phyloP scores from a whole-genome alignment of 805 yeast species.

The Limtongia smithiae region DNA sequence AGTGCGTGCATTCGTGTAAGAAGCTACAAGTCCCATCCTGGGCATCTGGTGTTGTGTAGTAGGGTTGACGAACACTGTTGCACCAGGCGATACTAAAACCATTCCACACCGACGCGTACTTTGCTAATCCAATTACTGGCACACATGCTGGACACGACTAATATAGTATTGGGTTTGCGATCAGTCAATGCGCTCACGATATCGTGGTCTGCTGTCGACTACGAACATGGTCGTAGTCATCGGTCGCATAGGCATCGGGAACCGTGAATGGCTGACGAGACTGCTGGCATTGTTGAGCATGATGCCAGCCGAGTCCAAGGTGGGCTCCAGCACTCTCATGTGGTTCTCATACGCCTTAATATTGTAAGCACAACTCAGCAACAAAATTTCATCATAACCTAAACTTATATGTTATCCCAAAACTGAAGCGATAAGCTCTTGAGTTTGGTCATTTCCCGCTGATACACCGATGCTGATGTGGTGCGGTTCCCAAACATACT shows the following conservation, averaged over 20 bases:
- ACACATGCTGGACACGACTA: too few relatives aligned
- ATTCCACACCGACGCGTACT: too few relatives aligned
- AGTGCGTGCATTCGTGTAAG: too few relatives aligned
- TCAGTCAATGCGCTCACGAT: neutral
- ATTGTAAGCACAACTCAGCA: neutral
- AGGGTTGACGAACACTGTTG: too few relatives aligned
- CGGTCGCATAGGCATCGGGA: conserved; percentile 19
- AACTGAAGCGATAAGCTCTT: neutral
- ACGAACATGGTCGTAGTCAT: conserved; percentile 1
- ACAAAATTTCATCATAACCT: neutral
- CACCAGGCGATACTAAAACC: too few relatives aligned
- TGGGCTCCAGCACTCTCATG: conserved; percentile 1
- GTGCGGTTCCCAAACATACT: neutral
- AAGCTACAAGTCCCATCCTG: too few relatives aligned
- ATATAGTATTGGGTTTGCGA: conserved; percentile 13
- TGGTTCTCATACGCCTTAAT: conserved; percentile 7
- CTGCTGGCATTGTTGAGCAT: conserved; percentile 21
- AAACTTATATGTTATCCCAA: neutral
- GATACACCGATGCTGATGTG: conserved; percentile 2
- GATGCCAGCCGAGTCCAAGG: conserved; percentile 12
- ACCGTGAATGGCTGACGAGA: conserved; percentile 27
- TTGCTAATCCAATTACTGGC: too few relatives aligned
- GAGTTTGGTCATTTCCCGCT: conserved; percentile 8
- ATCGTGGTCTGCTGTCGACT: conserved; percentile 15
- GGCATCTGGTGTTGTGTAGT: too few relatives aligned